Percentiles rank a stretch among this genome's conserved stretches.
Conservation (phyloP, 2,329 filamentous ascomycete species). For the Alternaria brassicae region DNA sequence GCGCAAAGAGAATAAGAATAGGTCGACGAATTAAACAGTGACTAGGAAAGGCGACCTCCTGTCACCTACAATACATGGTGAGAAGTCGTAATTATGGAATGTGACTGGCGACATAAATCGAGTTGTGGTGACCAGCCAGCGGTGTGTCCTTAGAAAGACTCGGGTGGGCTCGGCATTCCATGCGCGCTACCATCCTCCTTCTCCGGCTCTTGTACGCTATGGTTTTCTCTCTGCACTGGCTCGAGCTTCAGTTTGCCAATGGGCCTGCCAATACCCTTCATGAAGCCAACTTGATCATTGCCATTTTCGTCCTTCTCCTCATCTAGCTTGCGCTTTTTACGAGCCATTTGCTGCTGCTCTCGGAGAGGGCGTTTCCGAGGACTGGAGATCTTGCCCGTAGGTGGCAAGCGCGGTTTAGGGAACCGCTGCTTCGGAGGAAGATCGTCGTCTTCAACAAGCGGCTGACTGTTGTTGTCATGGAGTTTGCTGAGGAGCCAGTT, state of each 20-base stretch:
- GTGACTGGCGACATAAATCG: neutral
- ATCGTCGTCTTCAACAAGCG: constrained; percentile 92
- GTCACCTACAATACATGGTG: neutral
- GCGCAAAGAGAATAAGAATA: constrained; percentile 9
- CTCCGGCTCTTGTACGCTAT: constrained; percentile 67
- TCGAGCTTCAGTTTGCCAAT: constrained; percentile 58
- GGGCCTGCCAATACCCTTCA: constrained; percentile 61
- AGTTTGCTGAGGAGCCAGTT: constrained; percentile 92
- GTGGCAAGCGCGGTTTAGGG: constrained; percentile 65
- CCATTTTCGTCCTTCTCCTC: constrained; percentile 52
- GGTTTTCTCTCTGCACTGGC: constrained; percentile 65
- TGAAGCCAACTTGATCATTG: constrained; percentile 35
- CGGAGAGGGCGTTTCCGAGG: constrained; percentile 83
- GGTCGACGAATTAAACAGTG: constrained; percentile 21
- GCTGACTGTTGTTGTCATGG: constrained; percentile 80
- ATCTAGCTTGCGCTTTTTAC: constrained; percentile 81
- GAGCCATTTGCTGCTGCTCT: constrained; percentile 82
- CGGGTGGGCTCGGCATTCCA: constrained; percentile 83
- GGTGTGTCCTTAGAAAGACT: constrained; percentile 62
- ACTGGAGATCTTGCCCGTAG: constrained; percentile 86
- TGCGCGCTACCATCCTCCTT: constrained; percentile 70
- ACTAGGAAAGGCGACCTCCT: constrained; percentile 5
- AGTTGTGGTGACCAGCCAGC: neutral
- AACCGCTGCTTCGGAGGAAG: constrained; percentile 88
- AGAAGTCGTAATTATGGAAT: constrained; percentile 9